Base-by-base conservation (phyloP, 148 eudicot species). In the Hydrangea macrophylla region DNA sequence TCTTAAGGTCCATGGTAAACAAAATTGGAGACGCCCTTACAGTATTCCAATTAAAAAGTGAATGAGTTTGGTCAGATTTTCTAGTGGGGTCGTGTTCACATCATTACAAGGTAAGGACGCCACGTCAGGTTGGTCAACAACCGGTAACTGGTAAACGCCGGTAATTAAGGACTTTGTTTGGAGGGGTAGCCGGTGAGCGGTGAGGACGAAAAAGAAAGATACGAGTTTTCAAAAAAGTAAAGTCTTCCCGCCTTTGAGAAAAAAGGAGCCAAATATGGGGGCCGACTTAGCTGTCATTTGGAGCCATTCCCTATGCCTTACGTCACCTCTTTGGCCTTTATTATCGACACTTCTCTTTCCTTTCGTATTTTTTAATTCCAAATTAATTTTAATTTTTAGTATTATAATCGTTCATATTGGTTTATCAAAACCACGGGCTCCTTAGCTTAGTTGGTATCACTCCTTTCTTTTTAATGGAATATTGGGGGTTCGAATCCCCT, bases 161-260 rank as follows among this genome's bases (percentile, higher is more conserved):
- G 53, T 48, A 2, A n/a, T 11, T 15, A 42, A 7, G 17, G 48
- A 18, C 17, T 18, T 42, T 48, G 23, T 48, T 48, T 48, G 53
- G 5, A 1, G 53, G n/a, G 23, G 53, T 22, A 48, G 22, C 53
- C 53, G 53, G 53, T 48, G 6, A 48, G 23, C 17, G 31, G 60
- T 1, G 28, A 0, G 33, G 8, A 11, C 10, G 60, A 27, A 56
- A 54, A 56, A 9, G 60, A 56, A 45, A 56, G 60, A 56, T 56
- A 11, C 60, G n/a, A n/a, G 5, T 27, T 27, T 13, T 27, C 18
- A 27, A 56, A n/a, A n/a, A n/a, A n/a, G n/a, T n/a, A n/a, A 56
- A 56, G 60, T 56, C 60, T 56, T 54, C 57, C 57, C 57, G 53
- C 53, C 53, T 17, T n/a, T 48, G 17, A 48, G 53, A 48, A 3